Percentiles rank a stretch among this genome's conserved stretches.
Conservation (phyloP, 2,329 filamentous ascomycete species). For the Pseudocercospora eumusae region DNA sequence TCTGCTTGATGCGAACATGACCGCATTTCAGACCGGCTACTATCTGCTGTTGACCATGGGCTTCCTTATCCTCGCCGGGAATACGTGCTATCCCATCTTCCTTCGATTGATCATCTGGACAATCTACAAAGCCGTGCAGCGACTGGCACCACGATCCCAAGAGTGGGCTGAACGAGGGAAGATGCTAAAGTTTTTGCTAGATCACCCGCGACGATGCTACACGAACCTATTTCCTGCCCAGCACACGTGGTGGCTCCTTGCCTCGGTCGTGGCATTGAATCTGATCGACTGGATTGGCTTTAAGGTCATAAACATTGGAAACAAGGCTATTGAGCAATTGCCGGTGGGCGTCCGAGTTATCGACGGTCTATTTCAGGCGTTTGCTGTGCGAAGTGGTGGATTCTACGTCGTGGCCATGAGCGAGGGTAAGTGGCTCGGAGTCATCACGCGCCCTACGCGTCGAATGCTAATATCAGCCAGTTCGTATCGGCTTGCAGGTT, state of each 20-base stretch:
- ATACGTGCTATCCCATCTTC: conserved; percentile 60
- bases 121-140: conserved; percentile 51
- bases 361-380: conserved; percentile 61
- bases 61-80: conserved; percentile 51
- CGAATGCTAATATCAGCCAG: conserved; percentile 35
- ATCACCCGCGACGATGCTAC: conserved; percentile 64
- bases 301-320: conserved; percentile 59
- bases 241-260: conserved; percentile 61
- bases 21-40: conserved; percentile 56
- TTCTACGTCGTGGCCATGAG: conserved; percentile 50
- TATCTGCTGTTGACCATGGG: conserved; percentile 51
- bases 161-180: conserved; percentile 44
- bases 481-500: conserved; percentile 59
- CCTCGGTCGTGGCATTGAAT: conserved; percentile 56
- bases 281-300: conserved; percentile 55
- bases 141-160: conserved; percentile 31
- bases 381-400: conserved; percentile 53
- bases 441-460: not conserved
- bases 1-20: conserved; percentile 66
- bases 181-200: conserved; percentile 59
- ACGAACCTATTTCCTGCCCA: conserved; percentile 62
- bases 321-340: conserved; percentile 51
- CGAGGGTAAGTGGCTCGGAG: not conserved
- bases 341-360: conserved; percentile 53
- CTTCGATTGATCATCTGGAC: conserved; percentile 61